A percentile compares a stretch with the other conserved stretches of the same genome.
These are phyloP conservation scores for Candida coquimbonensis DNA, from an alignment of 805 yeast species.

Conservation along the genomic window DNA sequence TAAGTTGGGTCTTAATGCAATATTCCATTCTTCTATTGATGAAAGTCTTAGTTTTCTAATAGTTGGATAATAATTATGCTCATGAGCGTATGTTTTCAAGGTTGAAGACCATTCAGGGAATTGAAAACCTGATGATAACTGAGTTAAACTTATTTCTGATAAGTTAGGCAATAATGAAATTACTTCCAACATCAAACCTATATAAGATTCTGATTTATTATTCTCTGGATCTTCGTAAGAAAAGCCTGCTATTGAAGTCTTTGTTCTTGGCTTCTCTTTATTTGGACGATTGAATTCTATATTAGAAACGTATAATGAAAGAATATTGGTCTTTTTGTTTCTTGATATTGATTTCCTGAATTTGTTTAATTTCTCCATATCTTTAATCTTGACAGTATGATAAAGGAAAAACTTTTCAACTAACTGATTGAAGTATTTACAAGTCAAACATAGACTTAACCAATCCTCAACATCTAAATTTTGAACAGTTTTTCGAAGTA, in stretches of 20 bases:
- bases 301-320: conserved; percentile 18
- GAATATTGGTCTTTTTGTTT: conserved; percentile 23
- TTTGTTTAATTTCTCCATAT: conserved; percentile 12
- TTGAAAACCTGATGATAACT: conserved; percentile 44
- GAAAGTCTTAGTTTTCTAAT: conserved; percentile 31
- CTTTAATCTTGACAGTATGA: conserved; percentile 25
- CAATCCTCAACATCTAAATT: conserved; percentile 21
- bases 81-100: conserved; percentile 20
- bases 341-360: conserved; percentile 31
- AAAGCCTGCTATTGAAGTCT: conserved; percentile 18
- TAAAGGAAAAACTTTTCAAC: conserved; percentile 34
- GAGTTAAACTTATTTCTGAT: conserved; percentile 31
- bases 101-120: conserved; percentile 28
- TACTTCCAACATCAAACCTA: conserved; percentile 33
- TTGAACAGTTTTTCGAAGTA: conserved; percentile 30
- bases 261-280: conserved; percentile 9
- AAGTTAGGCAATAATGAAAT: conserved; percentile 42
- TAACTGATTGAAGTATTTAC: conserved; percentile 30
- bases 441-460: conserved; percentile 26
- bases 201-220: conserved; percentile 18
- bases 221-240: conserved; percentile 18
- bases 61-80: conserved; percentile 20
- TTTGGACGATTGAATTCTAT: conserved; percentile 16
- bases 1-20: conserved; percentile 43
- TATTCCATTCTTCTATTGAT: conserved; percentile 44